These are phyloP conservation scores for Piper betle DNA, from an alignment of 164 flowering plant genomes.

Conservation along the genomic window DNA sequence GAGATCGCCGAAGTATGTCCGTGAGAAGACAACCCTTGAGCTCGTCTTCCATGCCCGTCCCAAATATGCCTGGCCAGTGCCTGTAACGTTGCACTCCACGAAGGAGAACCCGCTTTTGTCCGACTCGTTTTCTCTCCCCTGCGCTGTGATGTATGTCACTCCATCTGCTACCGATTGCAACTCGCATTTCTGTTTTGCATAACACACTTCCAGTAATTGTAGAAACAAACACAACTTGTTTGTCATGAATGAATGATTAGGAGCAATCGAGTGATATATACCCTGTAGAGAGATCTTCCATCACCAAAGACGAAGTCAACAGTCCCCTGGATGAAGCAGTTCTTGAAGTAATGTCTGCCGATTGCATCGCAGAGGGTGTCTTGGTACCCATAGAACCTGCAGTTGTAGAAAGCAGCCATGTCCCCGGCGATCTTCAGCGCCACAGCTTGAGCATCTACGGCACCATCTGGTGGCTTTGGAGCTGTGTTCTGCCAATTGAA, in stretches of 20 bases:
- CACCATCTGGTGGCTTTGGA: constrained; percentile 26
- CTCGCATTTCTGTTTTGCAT: constrained; percentile 1
- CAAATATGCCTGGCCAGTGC: constrained; percentile 3
- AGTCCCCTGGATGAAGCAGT: constrained; percentile 69
- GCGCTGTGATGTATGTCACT: constrained; percentile 7
- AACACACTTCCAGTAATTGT: not conserved
- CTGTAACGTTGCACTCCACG: constrained; percentile 6
- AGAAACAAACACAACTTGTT: too few relatives aligned
- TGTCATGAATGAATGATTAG: not conserved
- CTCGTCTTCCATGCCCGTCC: constrained; percentile 11
- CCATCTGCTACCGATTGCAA: constrained; percentile 5
- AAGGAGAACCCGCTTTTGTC: constrained; percentile 9
- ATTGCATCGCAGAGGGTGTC: constrained; percentile 68
- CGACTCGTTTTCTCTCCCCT: not conserved
- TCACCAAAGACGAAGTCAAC: constrained; percentile 72
- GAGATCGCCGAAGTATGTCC: constrained; percentile 1
- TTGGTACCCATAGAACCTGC: constrained; percentile 52
- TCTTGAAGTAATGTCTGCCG: constrained; percentile 57
- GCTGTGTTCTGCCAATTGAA: constrained; percentile 39
- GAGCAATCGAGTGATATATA: constrained; percentile 2
- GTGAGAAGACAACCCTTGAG: constrained; percentile 11
- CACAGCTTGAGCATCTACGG: constrained; percentile 42
- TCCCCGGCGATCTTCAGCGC: constrained; percentile 55
- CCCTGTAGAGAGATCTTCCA: constrained; percentile 61
- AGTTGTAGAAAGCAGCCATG: constrained; percentile 57